Evolutionary conservation across 192 early-diverging fungal genomes (phyloP), one percentile per base, ranked within the genome.

Genomic region (Rhizoclosmatium sp.): DNA sequence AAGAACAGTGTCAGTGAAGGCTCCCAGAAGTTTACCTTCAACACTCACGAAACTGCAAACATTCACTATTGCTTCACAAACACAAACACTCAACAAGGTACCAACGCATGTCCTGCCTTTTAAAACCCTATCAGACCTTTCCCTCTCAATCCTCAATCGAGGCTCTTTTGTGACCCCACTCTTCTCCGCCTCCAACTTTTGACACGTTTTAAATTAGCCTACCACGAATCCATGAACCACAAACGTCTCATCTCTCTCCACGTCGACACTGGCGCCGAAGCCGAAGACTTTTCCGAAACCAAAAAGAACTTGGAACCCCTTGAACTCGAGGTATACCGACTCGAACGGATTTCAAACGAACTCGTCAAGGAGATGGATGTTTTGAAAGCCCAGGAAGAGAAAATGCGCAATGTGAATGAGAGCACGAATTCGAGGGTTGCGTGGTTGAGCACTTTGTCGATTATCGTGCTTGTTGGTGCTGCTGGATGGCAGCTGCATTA

Each of bases 341-440:
- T 96, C 60, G 94, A 96, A 82, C 87, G 89, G 80, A 80, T 93
- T 12, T 83, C 94, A 69, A 87, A 91, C 71, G 93, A 94, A 58
- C 89, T 97, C 71, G 83, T 92, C 46, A 92, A 91, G n/a, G 91
- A 96, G 65, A 93, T 98, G 92, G 92, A 95, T 74, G 89, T 91
- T 72, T 80, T 97, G 65, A 94, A 96, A 85, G 82, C 78, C 47
- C 85, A 94, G 58, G 97, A 98, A 80, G 88, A 87, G 72, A 86
- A 88, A 64, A 91, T 98, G 92, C 87, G 97, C 78, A 91, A 96
- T 78, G 92, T 94, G 21, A 98, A 97, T 84, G 93, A 99, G 90
- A 90, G 92, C 0, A 98, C 95, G 59, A 99, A 99, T 83, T 89
- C 91, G 21, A 89, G 95, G 47, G 95, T 99, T 21, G 87, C 93